phyloP scores from a whole-genome alignment of 345 rosid species.

The Ailanthus altissimus region DNA sequence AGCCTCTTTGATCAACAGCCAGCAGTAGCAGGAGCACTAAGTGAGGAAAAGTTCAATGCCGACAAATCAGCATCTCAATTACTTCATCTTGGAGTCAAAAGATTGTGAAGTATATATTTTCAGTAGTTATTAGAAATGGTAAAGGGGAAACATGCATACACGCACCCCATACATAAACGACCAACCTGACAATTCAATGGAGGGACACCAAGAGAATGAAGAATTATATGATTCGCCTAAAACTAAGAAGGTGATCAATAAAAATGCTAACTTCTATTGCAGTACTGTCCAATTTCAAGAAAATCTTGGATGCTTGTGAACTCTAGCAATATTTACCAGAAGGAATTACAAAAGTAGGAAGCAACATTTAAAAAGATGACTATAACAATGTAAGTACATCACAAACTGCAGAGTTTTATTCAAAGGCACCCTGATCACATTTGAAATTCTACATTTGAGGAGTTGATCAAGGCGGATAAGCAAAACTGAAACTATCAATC shows the following conservation, averaged over 20 bases:
- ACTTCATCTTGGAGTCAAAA: not conserved
- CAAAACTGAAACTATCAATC: too few relatives aligned
- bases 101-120: not conserved
- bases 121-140: not conserved
- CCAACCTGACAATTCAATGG: not conserved
- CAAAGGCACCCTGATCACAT: too few relatives aligned
- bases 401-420: too few relatives aligned
- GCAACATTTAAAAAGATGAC: not conserved
- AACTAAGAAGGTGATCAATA: not conserved
- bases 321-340: not conserved
- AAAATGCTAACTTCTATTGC: not conserved
- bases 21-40: not conserved
- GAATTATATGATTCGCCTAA: not conserved
- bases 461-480: too few relatives aligned
- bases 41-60: not conserved
- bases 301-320: not conserved
- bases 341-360: not conserved
- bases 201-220: not conserved
- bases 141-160: not conserved
- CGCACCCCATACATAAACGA: too few relatives aligned
- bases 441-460: too few relatives aligned
- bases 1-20: not conserved
- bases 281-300: slow-evolving; percentile 5
- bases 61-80: not conserved
- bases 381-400: too few relatives aligned